These are phyloP conservation scores for Tetrapyrgos nigripes DNA, from an alignment of 1,284 basidiomycete genomes.

Conservation along the genomic window DNA sequence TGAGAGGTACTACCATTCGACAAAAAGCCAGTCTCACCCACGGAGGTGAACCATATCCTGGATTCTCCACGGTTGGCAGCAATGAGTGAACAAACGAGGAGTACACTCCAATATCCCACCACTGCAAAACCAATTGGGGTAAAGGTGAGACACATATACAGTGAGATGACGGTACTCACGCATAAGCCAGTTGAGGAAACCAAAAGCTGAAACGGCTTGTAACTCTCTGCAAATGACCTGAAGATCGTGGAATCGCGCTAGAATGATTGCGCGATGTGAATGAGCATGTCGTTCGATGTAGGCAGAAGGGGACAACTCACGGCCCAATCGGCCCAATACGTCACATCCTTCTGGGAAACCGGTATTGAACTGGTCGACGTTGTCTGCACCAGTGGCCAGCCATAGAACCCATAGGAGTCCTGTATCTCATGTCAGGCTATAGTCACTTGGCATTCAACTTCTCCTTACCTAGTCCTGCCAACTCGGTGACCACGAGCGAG, in stretches of 20 bases:
- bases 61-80: constrained; percentile 44
- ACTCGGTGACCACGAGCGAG: constrained; percentile 50
- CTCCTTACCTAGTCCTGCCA: constrained; percentile 46
- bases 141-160: background rate
- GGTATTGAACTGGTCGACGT: constrained; percentile 10
- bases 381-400: constrained; percentile 44
- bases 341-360: constrained; percentile 29
- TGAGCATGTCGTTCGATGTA: too few relatives aligned
- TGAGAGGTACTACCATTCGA: too few relatives aligned
- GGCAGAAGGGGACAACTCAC: too few relatives aligned
- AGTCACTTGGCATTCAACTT: background rate
- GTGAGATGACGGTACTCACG: constrained; percentile 39
- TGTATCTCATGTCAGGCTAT: constrained; percentile 25
- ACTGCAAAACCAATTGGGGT: constrained; percentile 38
- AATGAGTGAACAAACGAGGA: constrained; percentile 43
- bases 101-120: constrained; percentile 42
- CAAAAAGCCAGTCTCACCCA: constrained; percentile 44
- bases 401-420: constrained; percentile 64
- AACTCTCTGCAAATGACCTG: constrained; percentile 54
- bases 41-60: constrained; percentile 47
- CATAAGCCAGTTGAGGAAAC: constrained; percentile 57
- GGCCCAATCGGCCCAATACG: constrained; percentile 1
- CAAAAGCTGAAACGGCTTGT: constrained; percentile 55
- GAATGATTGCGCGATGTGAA: too few relatives aligned
- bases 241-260: too few relatives aligned